Base-by-base conservation (phyloP, 805 yeast species). In the Grigorovia jiainica region DNA sequence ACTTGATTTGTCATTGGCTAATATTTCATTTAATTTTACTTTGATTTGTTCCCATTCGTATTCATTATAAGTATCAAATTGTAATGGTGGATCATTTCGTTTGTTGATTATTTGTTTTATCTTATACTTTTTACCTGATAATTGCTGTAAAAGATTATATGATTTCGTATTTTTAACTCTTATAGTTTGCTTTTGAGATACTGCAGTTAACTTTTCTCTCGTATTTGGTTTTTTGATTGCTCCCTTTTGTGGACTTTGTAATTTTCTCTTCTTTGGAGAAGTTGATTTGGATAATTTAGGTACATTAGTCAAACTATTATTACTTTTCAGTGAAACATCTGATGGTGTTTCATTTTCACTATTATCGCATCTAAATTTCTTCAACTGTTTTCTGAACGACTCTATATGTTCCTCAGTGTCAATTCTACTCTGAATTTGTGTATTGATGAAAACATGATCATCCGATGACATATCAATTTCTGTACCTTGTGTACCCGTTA, bases 101-200 rank as follows among this genome's bases (percentile, higher is more conserved):
- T 36, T 41, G 11, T 46, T 45, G 4, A 57, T 39, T 33, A 58
- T 47, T 36, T 58, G 58, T 36, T 49, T 51, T 2, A 58, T 51
- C 40, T 61, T 61, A 16, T 41, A 44, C 25, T 54, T 53, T 33
- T 61, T 61, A 2, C 64, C 65, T 5, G 64, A 60, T n/a, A 61
- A 39, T 29, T 52, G 50, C 23, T 49, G 47, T 33, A 55, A 25
- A 21, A 57, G 42, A 27, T 38, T 43, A 29, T 46, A 47, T 10
- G 52, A 40, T 32, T 54, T 48, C 4, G 50, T 34, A 7, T 19
- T 13, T 9, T 10, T 24, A 4, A 18, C 15, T 7, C n/a, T n/a
- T n/a, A n/a, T n/a, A n/a, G n/a, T n/a, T n/a, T n/a, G n/a, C n/a
- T n/a, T n/a, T n/a, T n/a, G n/a, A n/a, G n/a, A n/a, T n/a, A n/a